Evolutionary conservation across 2,329 filamentous ascomycete genomes (phyloP), one percentile per base, ranked within the genome.

Genomic region (Monilinia fructigena): DNA sequence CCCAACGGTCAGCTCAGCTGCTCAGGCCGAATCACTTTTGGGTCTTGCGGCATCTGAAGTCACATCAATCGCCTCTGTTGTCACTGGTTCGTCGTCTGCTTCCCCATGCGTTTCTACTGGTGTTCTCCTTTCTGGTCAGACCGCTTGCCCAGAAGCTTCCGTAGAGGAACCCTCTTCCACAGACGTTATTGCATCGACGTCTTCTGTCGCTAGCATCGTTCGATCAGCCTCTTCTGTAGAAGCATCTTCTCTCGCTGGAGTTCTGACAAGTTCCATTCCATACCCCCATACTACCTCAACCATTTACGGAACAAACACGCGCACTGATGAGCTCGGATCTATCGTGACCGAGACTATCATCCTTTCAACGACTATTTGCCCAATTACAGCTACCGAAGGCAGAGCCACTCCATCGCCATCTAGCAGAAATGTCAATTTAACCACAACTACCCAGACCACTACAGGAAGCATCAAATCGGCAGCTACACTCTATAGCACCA

Each of bases 321-420:
- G 52, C 28, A 63, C 53, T 20, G 61, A 56, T 42, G 61, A 63
- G 16, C 26, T 63, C 42, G 61, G 61, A 47, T 63, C 52, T 48
- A 50, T 63, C 31, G 61, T 63, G 11, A 63, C 61, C 18, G 61
- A 63, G 23, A 63, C 61, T n/a, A 16, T 56, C 40, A 63, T 63
- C 56, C 52, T 63, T 42, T 63, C 61, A 20, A 63, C 61, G 10
- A 63, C 52, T 20, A 56, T 63, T 26, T 63, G 52, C 40, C 61
- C 61, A 5, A 35, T 56, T 6, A 63, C 61, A 18, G 61, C 61
- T 47, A 16, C 52, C 14, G 61, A 63, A 10, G 48, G 50, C 23
- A 26, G n/a, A 48, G 61, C 52, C 20, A 31, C 42, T 4, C 20
- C 48, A 38, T 35, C 26, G n/a, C 53, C 52, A 38, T 55, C 61